Evolutionary conservation across 495 filamentous ascomycete species (phyloP), one percentile per base, ranked within the genome.

Genomic region (Friedmanniomyces simplex): DNA sequence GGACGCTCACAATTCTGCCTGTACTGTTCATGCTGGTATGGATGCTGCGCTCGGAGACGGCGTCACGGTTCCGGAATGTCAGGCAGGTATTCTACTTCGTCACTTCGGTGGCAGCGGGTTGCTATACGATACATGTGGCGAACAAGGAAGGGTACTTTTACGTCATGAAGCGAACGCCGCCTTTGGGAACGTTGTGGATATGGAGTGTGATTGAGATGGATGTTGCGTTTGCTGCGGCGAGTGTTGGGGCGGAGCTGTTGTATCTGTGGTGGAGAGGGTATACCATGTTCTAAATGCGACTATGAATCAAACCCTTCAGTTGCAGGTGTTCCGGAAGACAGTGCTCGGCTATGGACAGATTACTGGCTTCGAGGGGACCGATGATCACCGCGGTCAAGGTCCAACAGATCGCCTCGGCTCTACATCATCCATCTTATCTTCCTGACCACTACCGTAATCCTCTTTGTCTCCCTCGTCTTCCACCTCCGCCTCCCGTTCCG

Each of bases 141-240:
- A 98, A 96, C 66, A 76, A 71, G 28, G 77, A 82, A 52, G 81
- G 83, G 0, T 96, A 96, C 64, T 83, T 89, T 66, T 87, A 83
- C 12, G 83, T 95, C 2, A 91, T 98, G 93, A 94, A 95, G 74
- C 82, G 80, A 54, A 87, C 89, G 0, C 93, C 93, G 21, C 82
- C 89, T 21, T 68, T 95, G n/a, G 94, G 89, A 1, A 89, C 87
- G 16, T 68, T 96, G 20, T 96, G 91, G 91, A 81, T 98, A 14
- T 98, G 91, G 93, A 84, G 84, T 18, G 82, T 96, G 37, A 74
- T 96, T 50, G 93, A 98, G 71, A 79, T 96, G 72, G 73, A 85
- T n/a, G 73, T 94, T 53, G 69, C 76, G 2, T 82, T 77, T 50
- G 86, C 88, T 0, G 66, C 83, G 8, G 67, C 77, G 30, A 87